Evolutionary conservation across 805 yeast genomes (phyloP).

Genomic region (Candida sanyiensis): DNA sequence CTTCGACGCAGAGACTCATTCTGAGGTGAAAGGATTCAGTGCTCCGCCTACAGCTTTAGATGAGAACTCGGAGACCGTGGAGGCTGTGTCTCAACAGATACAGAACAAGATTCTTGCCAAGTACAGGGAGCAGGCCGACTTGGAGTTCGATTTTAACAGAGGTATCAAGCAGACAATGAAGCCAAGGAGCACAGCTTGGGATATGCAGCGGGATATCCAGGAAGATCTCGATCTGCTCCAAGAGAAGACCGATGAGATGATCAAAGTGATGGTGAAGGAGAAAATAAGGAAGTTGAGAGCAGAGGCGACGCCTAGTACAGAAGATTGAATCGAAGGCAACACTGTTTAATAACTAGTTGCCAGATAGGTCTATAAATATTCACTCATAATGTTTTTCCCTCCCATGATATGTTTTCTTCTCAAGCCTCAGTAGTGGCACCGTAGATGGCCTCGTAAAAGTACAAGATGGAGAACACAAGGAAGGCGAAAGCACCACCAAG

Average conservation of each 20-base stretch:
- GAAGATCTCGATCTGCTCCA: slow-evolving; percentile 34
- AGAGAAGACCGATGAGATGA: slow-evolving; percentile 37
- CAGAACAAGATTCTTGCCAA: slow-evolving; percentile 25
- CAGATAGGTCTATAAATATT: slow-evolving; percentile 3
- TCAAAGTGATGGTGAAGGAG: slow-evolving; percentile 35
- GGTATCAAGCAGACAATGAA: slow-evolving; percentile 5
- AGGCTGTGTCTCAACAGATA: slow-evolving; percentile 28
- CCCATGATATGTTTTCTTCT: neutral
- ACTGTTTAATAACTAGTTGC: no score
- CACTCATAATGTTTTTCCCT: neutral
- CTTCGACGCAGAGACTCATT: slow-evolving; percentile 16
- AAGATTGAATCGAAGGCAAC: neutral
- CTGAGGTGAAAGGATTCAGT: slow-evolving; percentile 14
- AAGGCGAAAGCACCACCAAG: slow-evolving; percentile 88
- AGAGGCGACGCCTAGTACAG: neutral
- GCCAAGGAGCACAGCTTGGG: slow-evolving; percentile 27
- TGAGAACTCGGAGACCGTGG: slow-evolving; percentile 32
- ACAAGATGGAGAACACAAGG: slow-evolving; percentile 73
- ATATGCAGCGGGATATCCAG: slow-evolving; percentile 34
- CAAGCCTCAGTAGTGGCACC: slow-evolving; percentile 1
- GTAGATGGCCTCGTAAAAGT: slow-evolving; percentile 61
- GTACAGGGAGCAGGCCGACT: slow-evolving; percentile 15
- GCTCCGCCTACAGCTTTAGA: slow-evolving; percentile 23
- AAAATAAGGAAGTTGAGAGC: slow-evolving; percentile 18
- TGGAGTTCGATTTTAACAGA: neutral